phyloP scores from a whole-genome alignment of 441 rosid genomes.

The Lepidium campestre region DNA sequence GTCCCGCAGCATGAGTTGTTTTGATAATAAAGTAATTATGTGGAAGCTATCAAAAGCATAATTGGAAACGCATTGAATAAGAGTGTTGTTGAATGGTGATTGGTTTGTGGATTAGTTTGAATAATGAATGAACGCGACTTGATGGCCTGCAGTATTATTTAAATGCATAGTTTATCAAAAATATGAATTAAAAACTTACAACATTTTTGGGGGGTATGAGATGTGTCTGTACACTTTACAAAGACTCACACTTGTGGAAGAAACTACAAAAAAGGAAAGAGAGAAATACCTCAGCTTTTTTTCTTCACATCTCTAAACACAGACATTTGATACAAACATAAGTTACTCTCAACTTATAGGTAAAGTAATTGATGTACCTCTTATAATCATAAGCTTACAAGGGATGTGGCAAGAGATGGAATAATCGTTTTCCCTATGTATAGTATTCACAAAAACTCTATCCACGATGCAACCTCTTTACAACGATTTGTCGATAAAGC shows the following conservation, averaged over 20 bases:
- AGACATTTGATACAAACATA: background rate
- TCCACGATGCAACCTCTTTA: constrained; percentile 34
- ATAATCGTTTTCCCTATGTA: background rate
- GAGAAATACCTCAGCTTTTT: constrained; percentile 4
- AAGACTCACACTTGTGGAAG: constrained; percentile 1
- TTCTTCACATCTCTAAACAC: background rate
- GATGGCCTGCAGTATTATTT: constrained; percentile 12
- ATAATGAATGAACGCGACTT: constrained; percentile 13
- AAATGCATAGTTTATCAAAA: background rate
- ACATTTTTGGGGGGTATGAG: background rate
- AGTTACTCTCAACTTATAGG: constrained; percentile 6
- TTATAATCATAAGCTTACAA: background rate
- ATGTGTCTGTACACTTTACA: constrained; percentile 13
- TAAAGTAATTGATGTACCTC: constrained; percentile 7
- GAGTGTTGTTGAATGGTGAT: constrained; percentile 12
- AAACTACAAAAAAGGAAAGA: background rate
- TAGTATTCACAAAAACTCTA: constrained; percentile 14
- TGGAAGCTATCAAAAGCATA: constrained; percentile 7
- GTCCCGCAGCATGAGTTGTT: background rate
- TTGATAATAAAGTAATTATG: background rate
- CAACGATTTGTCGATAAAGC: constrained; percentile 45
- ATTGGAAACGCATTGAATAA: constrained; percentile 8
- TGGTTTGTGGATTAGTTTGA: constrained; percentile 17
- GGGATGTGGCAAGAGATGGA: background rate
- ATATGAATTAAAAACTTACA: background rate